These are phyloP conservation scores for Wolfiporia cocos DNA, from an alignment of 1,284 basidiomycete genomes.

Conservation along the genomic window DNA sequence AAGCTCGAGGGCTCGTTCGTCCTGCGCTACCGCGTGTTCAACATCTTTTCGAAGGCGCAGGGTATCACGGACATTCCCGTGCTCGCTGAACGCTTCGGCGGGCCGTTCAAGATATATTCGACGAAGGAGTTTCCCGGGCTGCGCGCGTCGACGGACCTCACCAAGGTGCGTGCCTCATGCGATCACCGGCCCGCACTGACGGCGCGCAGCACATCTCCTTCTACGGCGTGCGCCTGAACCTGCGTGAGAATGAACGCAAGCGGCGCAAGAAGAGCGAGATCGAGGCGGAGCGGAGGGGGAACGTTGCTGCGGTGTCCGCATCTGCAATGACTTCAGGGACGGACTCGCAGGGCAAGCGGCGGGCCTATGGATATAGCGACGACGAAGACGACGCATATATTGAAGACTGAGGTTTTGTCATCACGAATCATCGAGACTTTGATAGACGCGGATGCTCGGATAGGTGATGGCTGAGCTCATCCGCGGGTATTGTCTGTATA, in stretches of 20 bases:
- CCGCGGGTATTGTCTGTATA: too few relatives aligned
- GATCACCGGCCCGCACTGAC: neutral
- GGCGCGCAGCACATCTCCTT: slow-evolving; percentile 7
- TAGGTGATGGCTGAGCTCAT: too few relatives aligned
- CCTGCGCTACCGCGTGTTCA: slow-evolving; percentile 22
- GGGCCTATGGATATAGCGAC: too few relatives aligned
- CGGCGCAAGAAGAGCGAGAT: slow-evolving; percentile 7
- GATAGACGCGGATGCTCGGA: too few relatives aligned
- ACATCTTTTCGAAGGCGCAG: slow-evolving; percentile 16
- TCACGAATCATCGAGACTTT: too few relatives aligned
- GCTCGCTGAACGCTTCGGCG: slow-evolving; percentile 67
- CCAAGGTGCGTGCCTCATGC: slow-evolving; percentile 43
- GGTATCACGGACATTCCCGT: slow-evolving; percentile 36
- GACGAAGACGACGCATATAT: too few relatives aligned
- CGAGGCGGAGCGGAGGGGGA: too few relatives aligned
- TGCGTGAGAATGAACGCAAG: slow-evolving; percentile 13
- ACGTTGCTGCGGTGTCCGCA: too few relatives aligned
- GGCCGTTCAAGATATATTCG: slow-evolving; percentile 64
- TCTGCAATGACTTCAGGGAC: too few relatives aligned
- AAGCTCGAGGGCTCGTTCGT: slow-evolving; percentile 21
- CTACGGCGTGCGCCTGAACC: slow-evolving; percentile 8
- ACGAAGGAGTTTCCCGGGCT: slow-evolving; percentile 78
- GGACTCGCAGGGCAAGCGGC: too few relatives aligned
- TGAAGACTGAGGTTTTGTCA: too few relatives aligned
- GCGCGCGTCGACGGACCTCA: slow-evolving; percentile 65